These are phyloP conservation scores for Neurospora tetraspora DNA, from an alignment of 495 filamentous ascomycete genomes.

Conservation along the genomic window DNA sequence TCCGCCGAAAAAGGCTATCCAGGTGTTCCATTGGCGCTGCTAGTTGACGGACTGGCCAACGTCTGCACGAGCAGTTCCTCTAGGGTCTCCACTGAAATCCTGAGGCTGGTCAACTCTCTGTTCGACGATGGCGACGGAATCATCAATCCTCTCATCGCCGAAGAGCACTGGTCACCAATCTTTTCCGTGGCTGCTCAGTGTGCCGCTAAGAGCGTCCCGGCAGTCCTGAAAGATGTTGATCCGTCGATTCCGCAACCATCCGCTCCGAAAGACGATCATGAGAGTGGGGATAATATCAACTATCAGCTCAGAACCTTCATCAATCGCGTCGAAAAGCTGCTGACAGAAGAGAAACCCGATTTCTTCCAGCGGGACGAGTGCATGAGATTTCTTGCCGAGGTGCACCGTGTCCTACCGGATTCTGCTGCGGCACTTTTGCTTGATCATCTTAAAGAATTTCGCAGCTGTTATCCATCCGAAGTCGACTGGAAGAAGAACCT, in stretches of 20 bases:
- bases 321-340: conserved; percentile 33
- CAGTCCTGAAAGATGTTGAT: conserved; percentile 5
- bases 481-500: conserved; percentile 56
- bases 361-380: conserved; percentile 51
- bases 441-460: conserved; percentile 47
- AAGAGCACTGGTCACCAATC: conserved; percentile 45
- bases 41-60: conserved; percentile 48
- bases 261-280: conserved; percentile 12
- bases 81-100: conserved; percentile 41
- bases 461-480: conserved; percentile 63
- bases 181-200: conserved; percentile 37
- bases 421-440: conserved; percentile 48
- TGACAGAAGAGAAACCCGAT: conserved; percentile 24
- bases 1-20: conserved; percentile 54
- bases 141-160: conserved; percentile 34
- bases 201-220: conserved; percentile 26
- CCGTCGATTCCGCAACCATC: neutral
- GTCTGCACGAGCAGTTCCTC: conserved; percentile 45
- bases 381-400: conserved; percentile 57
- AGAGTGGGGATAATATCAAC: conserved; percentile 26
- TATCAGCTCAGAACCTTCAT: conserved; percentile 26
- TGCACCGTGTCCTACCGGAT: conserved; percentile 47
- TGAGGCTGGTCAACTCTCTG: conserved; percentile 42
- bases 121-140: conserved; percentile 32
- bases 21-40: conserved; percentile 42